These are phyloP conservation scores for Lotus japonicus DNA, from an alignment of 306 rosid species.

Conservation along the genomic window DNA sequence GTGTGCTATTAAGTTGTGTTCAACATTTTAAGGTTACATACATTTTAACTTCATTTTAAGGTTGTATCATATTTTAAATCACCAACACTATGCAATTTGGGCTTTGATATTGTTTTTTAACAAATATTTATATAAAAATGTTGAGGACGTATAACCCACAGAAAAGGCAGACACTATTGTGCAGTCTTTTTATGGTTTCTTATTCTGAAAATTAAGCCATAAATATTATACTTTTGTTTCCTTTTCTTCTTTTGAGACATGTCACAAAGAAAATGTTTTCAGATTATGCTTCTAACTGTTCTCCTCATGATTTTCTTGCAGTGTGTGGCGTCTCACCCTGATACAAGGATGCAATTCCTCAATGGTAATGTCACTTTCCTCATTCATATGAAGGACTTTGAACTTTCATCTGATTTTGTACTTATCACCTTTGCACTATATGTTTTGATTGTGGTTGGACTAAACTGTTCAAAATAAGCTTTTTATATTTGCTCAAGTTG, in stretches of 20 bases:
- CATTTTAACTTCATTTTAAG: conserved; percentile 6
- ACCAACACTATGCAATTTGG: neutral
- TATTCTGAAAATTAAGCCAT: neutral
- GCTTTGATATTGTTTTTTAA: neutral
- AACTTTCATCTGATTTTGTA: neutral
- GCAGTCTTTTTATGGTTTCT: neutral
- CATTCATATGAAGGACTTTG: conserved; percentile 15
- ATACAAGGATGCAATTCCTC: conserved; percentile 81
- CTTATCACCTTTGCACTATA: conserved; percentile 10
- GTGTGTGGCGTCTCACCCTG: conserved; percentile 98
- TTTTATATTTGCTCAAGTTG: conserved; percentile 1
- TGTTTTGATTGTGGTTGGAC: neutral
- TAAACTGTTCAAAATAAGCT: neutral
- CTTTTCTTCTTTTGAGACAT: neutral
- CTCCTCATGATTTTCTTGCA: conserved; percentile 30
- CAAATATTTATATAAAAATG: neutral
- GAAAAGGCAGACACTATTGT: neutral
- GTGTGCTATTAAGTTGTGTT: neutral
- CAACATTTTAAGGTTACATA: conserved; percentile 1
- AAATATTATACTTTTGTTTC: neutral
- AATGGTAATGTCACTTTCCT: conserved; percentile 58
- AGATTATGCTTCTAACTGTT: neutral
- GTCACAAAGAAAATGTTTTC: neutral
- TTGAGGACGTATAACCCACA: neutral
- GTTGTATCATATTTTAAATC: neutral